Conservation (phyloP, 2,329 filamentous ascomycete species). For the Cyclaneusma minus region DNA sequence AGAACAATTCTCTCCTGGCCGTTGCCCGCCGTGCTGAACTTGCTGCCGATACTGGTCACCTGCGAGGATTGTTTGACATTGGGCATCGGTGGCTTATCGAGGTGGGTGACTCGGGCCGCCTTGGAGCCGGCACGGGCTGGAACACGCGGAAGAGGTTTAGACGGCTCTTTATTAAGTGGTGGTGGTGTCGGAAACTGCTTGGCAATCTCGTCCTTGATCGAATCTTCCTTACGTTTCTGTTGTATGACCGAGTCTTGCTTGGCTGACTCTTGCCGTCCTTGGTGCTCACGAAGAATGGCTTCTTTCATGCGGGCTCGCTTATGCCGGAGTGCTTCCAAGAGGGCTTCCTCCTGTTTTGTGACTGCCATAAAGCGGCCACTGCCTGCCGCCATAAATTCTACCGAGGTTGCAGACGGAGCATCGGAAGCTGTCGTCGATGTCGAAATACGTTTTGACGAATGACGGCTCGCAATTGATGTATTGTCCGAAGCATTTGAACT, state of each 20-base stretch:
- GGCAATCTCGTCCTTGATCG: no score
- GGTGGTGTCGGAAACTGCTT: no score
- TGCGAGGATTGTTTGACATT: not conserved
- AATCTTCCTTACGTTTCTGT: no score
- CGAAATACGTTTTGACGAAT: not conserved
- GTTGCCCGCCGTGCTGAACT: conserved; percentile 6
- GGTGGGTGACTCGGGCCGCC: conserved; percentile 4
- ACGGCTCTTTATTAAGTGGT: conserved; percentile 7
- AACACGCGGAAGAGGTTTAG: conserved; percentile 10
- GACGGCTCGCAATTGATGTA: not conserved
- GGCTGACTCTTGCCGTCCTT: no score
- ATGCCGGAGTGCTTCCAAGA: conserved; percentile 32
- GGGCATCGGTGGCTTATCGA: no score
- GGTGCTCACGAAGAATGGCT: conserved; percentile 20
- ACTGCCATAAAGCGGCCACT: conserved; percentile 32
- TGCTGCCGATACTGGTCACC: not conserved
- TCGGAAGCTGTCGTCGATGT: not conserved
- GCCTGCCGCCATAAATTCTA: no score
- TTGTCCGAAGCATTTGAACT: no score
- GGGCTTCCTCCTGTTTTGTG: conserved; percentile 33
- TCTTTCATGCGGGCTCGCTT: conserved; percentile 29
- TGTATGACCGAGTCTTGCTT: no score
- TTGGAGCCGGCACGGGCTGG: conserved; percentile 3
- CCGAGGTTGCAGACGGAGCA: conserved; percentile 3
- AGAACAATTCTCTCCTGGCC: conserved; percentile 12